Evolutionary conservation across 2,329 filamentous ascomycete species (phyloP).

Genomic region (Aspergillus oerlinghausenensis): DNA sequence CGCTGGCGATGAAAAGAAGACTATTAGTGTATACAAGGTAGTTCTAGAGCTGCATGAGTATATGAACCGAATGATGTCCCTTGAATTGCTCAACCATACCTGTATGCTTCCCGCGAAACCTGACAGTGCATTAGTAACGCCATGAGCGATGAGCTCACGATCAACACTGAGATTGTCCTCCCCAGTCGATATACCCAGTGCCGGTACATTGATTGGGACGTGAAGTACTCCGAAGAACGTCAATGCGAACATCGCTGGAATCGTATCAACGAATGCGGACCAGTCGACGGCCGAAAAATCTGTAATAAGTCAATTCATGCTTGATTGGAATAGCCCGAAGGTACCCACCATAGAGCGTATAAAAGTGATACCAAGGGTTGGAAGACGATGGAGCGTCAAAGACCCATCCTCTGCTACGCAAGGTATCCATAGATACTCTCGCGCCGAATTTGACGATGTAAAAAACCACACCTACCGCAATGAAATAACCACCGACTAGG

Average conservation of each 20-base stretch:
- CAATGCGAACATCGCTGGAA: slow-evolving; percentile 92
- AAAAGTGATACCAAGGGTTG: slow-evolving; percentile 97
- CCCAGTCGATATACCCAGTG: slow-evolving; percentile 80
- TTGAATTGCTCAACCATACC: slow-evolving; percentile 28
- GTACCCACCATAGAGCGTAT: slow-evolving; percentile 80
- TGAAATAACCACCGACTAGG: slow-evolving; percentile 81
- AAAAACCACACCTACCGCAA: slow-evolving; percentile 65
- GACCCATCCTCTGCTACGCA: slow-evolving; percentile 80
- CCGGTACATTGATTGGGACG: slow-evolving; percentile 96
- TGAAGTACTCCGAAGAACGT: slow-evolving; percentile 97
- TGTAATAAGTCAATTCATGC: slow-evolving; percentile 31
- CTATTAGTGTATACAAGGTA: slow-evolving; percentile 98
- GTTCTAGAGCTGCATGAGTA: slow-evolving; percentile 57
- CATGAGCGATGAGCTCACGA: slow-evolving; percentile 85
- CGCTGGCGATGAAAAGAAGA: slow-evolving; percentile 91
- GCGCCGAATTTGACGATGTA: slow-evolving; percentile 48
- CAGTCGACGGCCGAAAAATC: slow-evolving; percentile 79
- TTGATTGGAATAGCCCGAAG: not conserved
- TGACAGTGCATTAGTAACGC: slow-evolving; percentile 86
- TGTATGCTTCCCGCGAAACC: slow-evolving; percentile 82
- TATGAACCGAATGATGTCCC: too few species aligned
- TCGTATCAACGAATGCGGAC: slow-evolving; percentile 73
- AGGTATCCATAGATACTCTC: slow-evolving; percentile 58
- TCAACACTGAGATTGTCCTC: slow-evolving; percentile 92
- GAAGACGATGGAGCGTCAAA: slow-evolving; percentile 79